These are phyloP conservation scores for Dendrostoma leiphaemia DNA, from an alignment of 2,329 filamentous ascomycete species.

Conservation along the genomic window DNA sequence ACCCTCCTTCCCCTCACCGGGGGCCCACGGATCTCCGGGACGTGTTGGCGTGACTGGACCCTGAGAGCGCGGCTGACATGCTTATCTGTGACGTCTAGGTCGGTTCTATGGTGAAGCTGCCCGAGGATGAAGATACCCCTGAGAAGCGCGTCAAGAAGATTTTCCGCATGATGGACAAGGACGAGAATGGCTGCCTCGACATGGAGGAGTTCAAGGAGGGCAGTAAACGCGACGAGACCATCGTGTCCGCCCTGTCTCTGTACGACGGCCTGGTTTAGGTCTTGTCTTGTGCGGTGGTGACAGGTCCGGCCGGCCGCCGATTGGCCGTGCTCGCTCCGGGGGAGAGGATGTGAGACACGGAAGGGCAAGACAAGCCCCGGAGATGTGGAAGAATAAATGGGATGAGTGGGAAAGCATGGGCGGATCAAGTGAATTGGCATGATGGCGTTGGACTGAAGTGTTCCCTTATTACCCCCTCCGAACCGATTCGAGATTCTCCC, in stretches of 20 bases:
- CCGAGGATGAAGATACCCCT: conserved; percentile 97
- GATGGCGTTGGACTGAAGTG: conserved; percentile 1
- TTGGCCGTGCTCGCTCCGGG: not conserved
- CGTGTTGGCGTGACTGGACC: too few relatives aligned
- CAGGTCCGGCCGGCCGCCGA: too few relatives aligned
- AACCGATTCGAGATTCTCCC: not conserved
- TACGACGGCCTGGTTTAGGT: conserved; percentile 88
- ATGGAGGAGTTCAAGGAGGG: conserved; percentile 99
- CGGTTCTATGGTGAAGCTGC: conserved; percentile 98
- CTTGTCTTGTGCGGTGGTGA: not conserved
- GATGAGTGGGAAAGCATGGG: too few relatives aligned
- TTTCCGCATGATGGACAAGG: conserved; percentile 99
- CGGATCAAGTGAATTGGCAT: too few relatives aligned
- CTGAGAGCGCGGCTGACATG: not conserved
- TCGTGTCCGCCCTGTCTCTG: conserved; percentile 91
- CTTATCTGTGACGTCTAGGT: conserved; percentile 55
- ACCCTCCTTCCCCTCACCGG: not conserved
- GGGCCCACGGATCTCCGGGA: too few relatives aligned
- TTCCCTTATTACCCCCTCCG: not conserved
- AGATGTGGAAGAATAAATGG: too few relatives aligned
- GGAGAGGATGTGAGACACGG: too few relatives aligned
- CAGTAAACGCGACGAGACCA: conserved; percentile 97
- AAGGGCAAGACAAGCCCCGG: too few relatives aligned
- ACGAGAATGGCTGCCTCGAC: conserved; percentile 95
- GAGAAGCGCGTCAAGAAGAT: conserved; percentile 98